Conservation (phyloP, 2,329 filamentous ascomycete genomes). For the Arthroderma uncinatum region DNA sequence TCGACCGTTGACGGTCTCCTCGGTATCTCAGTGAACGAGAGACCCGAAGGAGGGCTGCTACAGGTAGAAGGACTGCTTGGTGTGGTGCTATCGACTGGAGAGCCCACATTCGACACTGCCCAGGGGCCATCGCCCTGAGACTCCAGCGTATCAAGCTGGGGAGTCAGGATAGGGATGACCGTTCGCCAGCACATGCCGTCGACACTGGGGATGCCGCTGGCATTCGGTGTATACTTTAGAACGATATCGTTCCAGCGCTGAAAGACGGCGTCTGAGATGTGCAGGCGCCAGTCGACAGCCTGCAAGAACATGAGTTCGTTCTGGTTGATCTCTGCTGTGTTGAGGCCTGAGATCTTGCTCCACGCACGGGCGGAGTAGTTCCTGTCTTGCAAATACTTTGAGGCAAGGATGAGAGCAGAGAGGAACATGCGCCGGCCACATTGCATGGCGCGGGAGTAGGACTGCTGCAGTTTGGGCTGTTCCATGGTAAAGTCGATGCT, state of each 20-base stretch:
- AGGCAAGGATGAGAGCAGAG: slow-evolving; percentile 84
- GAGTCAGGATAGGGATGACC: slow-evolving; percentile 46
- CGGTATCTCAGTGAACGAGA: slow-evolving; percentile 9
- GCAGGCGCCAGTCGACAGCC: slow-evolving; percentile 86
- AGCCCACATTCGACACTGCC: slow-evolving; percentile 13
- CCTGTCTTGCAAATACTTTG: slow-evolving; percentile 94
- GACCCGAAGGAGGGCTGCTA: background rate
- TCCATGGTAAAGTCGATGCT: slow-evolving; percentile 73
- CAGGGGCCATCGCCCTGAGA: slow-evolving; percentile 17
- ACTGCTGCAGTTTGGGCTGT: slow-evolving; percentile 60
- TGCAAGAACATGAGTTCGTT: slow-evolving; percentile 88
- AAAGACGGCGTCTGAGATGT: slow-evolving; percentile 80
- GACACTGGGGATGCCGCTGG: slow-evolving; percentile 28
- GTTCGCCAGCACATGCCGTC: slow-evolving; percentile 33
- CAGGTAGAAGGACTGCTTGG: background rate
- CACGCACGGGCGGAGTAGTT: slow-evolving; percentile 96
- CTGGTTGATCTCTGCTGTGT: slow-evolving; percentile 85
- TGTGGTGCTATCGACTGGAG: slow-evolving; percentile 13
- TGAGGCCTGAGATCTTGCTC: slow-evolving; percentile 98
- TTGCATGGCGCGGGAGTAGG: slow-evolving; percentile 63
- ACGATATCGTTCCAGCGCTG: slow-evolving; percentile 91
- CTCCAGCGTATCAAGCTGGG: slow-evolving; percentile 44
- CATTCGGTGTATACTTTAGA: slow-evolving; percentile 63
- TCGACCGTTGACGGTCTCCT: slow-evolving; percentile 12
- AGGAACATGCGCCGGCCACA: slow-evolving; percentile 97